Base-by-base conservation (phyloP, 345 rosid genomes). In the Euclidium syriacum region DNA sequence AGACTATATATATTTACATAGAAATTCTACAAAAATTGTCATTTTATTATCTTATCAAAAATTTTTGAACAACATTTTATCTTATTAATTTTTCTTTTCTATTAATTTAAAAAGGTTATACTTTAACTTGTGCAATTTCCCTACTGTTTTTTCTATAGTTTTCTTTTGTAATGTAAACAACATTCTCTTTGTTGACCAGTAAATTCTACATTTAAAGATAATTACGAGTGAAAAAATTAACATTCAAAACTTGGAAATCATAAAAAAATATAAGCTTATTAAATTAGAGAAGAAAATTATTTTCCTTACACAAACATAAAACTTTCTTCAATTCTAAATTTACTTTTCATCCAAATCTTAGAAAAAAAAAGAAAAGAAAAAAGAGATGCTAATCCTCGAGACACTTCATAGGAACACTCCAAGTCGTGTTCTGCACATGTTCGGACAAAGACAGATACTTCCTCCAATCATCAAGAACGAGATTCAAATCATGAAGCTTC, bases 321-420 rank as follows among this genome's bases (percentile, higher is more conserved):
- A 12, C 3, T n/a, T n/a, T 38, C 58, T 57, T 49, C 18, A 29
- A 29, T 20, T 1, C 9, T 48, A 4, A 10, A 24, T 10, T 6
- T 5, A 48, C 35, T 15, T 20, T 52, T 29, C 25, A 57, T 49
- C 26, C 27, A 65, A 24, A 43, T 33, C 11, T 23, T 15, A 43
- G 9, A 12, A 54, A 16, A 20, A 15, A 5, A 36, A 2, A 30
- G 7, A 38, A 50, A 3, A 29, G 8, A 29, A 29, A 29, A 29
- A 29, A 29, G 1, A 1, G 5, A 7, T 1, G 0, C 57, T 26
- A 68, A 33, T 68, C 53, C 14, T 70, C 68, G 11, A 61, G 15
- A 82, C 97, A 90, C 5, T 75, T 67, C 20, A 68, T 55, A 0
- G 97, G 97, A 55, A 74, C 90, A 43, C 84, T 80, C 95, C 95